Evolutionary conservation across 2,329 filamentous ascomycete species (phyloP).

Genomic region (Leptographium lundbergii): DNA sequence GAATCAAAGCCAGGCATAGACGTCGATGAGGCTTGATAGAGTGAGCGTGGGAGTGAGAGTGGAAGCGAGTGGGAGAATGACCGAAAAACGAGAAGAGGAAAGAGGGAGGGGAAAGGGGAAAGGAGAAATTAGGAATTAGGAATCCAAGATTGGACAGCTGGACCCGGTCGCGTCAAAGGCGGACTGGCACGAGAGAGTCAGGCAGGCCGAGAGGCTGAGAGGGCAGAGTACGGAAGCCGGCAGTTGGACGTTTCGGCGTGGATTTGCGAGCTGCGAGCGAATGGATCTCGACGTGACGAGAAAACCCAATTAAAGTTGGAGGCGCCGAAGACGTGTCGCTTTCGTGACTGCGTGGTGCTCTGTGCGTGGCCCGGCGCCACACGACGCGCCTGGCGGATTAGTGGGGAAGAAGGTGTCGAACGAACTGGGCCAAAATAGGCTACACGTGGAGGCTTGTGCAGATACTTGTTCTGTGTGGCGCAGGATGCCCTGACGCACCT

Average conservation of each 20-base stretch:
- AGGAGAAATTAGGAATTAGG: too few relatives aligned
- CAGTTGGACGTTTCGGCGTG: background rate
- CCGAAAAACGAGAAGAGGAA: too few relatives aligned
- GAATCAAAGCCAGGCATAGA: background rate
- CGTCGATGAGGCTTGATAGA: background rate
- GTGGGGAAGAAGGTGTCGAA: background rate
- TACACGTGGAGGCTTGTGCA: too few relatives aligned
- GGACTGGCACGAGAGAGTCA: background rate
- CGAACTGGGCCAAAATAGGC: background rate
- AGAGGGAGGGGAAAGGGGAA: background rate
- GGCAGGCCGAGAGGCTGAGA: background rate
- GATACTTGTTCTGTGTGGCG: too few relatives aligned
- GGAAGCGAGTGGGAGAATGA: background rate
- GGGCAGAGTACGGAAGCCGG: background rate
- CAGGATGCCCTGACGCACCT: too few relatives aligned
- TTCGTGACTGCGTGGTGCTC: conserved; percentile 14
- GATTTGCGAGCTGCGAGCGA: background rate
- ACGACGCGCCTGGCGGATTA: background rate
- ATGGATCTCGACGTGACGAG: conserved; percentile 1
- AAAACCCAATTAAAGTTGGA: conserved; percentile 14
- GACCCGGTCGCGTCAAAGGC: background rate
- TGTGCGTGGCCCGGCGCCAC: background rate
- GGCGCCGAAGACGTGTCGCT: conserved; percentile 13
- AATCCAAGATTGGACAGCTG: background rate
- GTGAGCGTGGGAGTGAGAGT: background rate